Percentiles rank a stretch among this genome's conserved stretches.
These are phyloP conservation scores for Scheffersomyces titani DNA, from an alignment of 1,139 yeast genomes.

Conservation along the genomic window DNA sequence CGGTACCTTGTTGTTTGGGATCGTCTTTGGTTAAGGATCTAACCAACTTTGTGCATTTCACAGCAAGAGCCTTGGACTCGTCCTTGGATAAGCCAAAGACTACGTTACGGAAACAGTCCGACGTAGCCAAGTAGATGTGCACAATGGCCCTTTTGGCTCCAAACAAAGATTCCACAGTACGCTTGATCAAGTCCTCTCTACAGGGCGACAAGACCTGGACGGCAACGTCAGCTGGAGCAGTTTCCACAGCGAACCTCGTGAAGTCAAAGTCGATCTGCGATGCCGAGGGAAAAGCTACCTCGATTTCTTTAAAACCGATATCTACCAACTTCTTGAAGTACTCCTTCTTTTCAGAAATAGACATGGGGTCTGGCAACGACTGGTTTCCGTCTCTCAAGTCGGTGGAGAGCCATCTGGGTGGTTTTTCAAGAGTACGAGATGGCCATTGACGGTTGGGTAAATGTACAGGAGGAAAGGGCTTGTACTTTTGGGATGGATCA, in stretches of 20 bases:
- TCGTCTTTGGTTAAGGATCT: slow-evolving; percentile 87
- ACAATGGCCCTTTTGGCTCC: slow-evolving; percentile 92
- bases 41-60: slow-evolving; percentile 78
- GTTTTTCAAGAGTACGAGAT: slow-evolving; percentile 62
- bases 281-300: slow-evolving; percentile 95
- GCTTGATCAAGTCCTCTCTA: slow-evolving; percentile 81
- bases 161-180: slow-evolving; percentile 84
- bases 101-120: slow-evolving; percentile 87
- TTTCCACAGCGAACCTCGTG: slow-evolving; percentile 88
- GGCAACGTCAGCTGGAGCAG: slow-evolving; percentile 89
- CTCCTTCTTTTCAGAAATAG: slow-evolving; percentile 82
- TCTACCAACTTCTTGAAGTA: slow-evolving; percentile 86
- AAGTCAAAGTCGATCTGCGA: slow-evolving; percentile 95
- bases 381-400: slow-evolving; percentile 97
- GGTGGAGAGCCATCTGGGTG: slow-evolving; percentile 96
- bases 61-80: slow-evolving; percentile 79
- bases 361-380: slow-evolving; percentile 96
- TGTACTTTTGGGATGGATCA: slow-evolving; percentile 81
- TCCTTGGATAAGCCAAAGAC: slow-evolving; percentile 85
- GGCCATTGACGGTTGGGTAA: slow-evolving; percentile 92
- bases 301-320: slow-evolving; percentile 94
- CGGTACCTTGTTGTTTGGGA: slow-evolving; percentile 67
- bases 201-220: slow-evolving; percentile 93
- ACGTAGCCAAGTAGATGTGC: slow-evolving; percentile 89
- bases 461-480: slow-evolving; percentile 63